Evolutionary conservation across 2,329 filamentous ascomycete genomes (phyloP).

Genomic region (Cyclaneusma minus): DNA sequence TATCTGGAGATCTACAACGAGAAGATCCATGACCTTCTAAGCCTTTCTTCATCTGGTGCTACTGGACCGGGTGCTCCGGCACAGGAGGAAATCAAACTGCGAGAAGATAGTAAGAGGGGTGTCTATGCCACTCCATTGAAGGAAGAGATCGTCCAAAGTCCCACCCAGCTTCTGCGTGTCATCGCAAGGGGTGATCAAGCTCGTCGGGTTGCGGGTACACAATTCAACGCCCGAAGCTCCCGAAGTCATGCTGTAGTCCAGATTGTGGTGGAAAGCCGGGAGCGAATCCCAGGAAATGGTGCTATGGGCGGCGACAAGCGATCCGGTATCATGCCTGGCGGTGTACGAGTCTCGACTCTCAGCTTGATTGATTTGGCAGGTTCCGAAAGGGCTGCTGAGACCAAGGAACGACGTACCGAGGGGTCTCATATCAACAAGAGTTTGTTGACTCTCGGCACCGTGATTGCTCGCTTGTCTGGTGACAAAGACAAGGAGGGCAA

Average conservation of each 20-base stretch:
- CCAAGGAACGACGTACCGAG: conserved; percentile 84
- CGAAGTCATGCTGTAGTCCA: conserved; percentile 97
- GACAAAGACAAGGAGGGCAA: conserved; percentile 71
- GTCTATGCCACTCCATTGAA: conserved; percentile 94
- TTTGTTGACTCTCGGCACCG: conserved; percentile 82
- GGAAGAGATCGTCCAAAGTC: conserved; percentile 97
- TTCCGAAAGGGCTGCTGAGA: conserved; percentile 89
- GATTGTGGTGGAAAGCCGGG: conserved; percentile 93
- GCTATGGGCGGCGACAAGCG: conserved; percentile 44
- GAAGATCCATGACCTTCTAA: conserved; percentile 85
- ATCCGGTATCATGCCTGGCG: conserved; percentile 60
- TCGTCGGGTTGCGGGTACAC: conserved; percentile 79
- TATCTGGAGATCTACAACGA: conserved; percentile 99
- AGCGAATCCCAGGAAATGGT: conserved; percentile 47
- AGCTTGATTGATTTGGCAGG: conserved; percentile 94
- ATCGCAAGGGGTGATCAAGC: conserved; percentile 91
- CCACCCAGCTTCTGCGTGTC: conserved; percentile 83
- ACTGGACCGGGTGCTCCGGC: conserved; percentile 34
- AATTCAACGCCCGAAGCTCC: conserved; percentile 93
- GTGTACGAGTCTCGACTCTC: conserved; percentile 86
- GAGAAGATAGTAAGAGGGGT: conserved; percentile 89
- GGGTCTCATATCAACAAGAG: conserved; percentile 99
- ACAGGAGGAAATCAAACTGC: conserved; percentile 91
- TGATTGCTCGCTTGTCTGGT: conserved; percentile 84
- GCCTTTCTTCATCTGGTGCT: conserved; percentile 46